These are phyloP conservation scores for Rhododendron mucronatum DNA, from an alignment of 148 eudicot species.

Conservation along the genomic window DNA sequence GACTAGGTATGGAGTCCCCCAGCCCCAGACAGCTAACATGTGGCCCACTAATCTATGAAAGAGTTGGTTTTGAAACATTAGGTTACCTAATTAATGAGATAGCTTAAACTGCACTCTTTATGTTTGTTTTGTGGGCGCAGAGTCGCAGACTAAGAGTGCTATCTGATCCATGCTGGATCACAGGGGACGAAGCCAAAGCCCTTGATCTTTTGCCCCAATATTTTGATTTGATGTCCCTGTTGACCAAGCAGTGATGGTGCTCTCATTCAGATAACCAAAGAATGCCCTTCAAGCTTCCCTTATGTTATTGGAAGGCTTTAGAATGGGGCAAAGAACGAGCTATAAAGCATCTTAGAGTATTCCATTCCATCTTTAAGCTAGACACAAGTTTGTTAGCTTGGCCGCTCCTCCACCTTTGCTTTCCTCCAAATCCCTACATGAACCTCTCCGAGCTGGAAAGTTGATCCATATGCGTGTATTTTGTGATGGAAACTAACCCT, in stretches of 20 bases:
- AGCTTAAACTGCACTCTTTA: neutral
- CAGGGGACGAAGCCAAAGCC: neutral
- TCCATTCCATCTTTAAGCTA: neutral
- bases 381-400: neutral
- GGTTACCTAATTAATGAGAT: neutral
- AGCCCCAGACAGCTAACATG: neutral
- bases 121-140: neutral
- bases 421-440: no score
- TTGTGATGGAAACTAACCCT: no score
- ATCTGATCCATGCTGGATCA: neutral
- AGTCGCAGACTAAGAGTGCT: neutral
- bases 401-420: neutral
- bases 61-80: neutral
- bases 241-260: neutral
- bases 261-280: neutral
- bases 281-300: neutral
- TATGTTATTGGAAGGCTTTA: neutral
- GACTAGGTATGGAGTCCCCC: neutral
- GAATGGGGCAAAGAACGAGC: neutral
- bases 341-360: neutral
- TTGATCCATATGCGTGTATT: no score
- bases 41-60: neutral
- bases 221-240: neutral
- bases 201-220: neutral
- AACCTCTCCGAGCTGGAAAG: no score